These are phyloP conservation scores for Cylindrodendrum hubeiense DNA, from an alignment of 2,329 filamentous ascomycete genomes.

Conservation along the genomic window DNA sequence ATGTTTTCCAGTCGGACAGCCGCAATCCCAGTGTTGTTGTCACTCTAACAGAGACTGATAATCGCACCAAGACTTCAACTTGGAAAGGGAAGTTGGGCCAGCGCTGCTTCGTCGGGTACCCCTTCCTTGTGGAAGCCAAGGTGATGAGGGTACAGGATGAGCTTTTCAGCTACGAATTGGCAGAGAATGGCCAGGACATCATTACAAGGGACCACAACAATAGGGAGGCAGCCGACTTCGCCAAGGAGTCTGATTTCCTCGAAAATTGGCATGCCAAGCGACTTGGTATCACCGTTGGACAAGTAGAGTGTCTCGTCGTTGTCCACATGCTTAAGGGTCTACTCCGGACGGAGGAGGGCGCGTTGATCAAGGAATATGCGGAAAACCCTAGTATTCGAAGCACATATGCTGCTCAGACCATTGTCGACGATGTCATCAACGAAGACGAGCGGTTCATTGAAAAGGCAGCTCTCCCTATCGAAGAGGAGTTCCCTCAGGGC, in stretches of 20 bases:
- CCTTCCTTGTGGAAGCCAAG: constrained; percentile 94
- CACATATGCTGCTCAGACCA: constrained; percentile 89
- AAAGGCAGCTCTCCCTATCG: constrained; percentile 85
- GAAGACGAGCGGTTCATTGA: constrained; percentile 95
- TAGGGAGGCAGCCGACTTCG: constrained; percentile 84
- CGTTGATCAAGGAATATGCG: constrained; percentile 92
- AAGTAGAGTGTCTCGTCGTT: constrained; percentile 89
- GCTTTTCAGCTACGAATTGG: constrained; percentile 86
- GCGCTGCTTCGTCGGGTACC: constrained; percentile 91
- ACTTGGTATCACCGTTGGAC: constrained; percentile 86
- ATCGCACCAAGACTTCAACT: constrained; percentile 75
- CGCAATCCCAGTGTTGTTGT: constrained; percentile 97
- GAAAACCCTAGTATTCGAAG: constrained; percentile 87
- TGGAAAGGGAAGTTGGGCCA: constrained; percentile 87
- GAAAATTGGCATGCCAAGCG: constrained; percentile 92
- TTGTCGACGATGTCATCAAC: constrained; percentile 91
- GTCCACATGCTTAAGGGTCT: constrained; percentile 96
- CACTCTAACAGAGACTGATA: constrained; percentile 81
- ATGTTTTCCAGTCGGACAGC: constrained; percentile 95
- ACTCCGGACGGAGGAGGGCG: constrained; percentile 89
- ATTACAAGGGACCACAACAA: constrained; percentile 78
- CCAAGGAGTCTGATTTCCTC: constrained; percentile 84
- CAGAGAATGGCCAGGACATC: constrained; percentile 74
- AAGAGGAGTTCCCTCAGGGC: constrained; percentile 89
- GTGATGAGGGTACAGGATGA: constrained; percentile 92